Evolutionary conservation across 2,329 filamentous ascomycete species (phyloP).

Genomic region (Pseudocercospora crystallina): DNA sequence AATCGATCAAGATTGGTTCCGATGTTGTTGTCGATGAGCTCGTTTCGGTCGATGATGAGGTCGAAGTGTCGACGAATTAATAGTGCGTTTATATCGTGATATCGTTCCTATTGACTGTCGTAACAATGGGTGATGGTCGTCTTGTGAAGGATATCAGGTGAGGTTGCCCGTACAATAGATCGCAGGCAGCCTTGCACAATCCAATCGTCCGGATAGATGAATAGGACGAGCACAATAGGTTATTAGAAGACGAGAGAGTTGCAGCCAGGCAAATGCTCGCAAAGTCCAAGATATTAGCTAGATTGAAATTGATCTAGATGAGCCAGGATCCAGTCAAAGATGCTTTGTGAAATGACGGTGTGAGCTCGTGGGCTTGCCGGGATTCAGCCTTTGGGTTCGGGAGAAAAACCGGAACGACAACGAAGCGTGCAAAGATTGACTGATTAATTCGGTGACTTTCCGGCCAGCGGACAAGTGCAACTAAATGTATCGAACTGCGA

Average conservation of each 20-base stretch:
- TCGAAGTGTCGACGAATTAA: slow-evolving; percentile 14
- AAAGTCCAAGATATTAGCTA: slow-evolving; percentile 27
- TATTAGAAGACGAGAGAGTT: slow-evolving; percentile 31
- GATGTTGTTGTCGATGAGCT: slow-evolving; percentile 14
- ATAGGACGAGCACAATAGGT: slow-evolving; percentile 28
- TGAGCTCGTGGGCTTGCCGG: slow-evolving; percentile 23
- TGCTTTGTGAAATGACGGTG: slow-evolving; percentile 30
- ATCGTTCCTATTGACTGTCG: slow-evolving; percentile 27
- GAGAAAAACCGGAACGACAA: slow-evolving; percentile 23
- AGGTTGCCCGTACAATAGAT: slow-evolving; percentile 6
- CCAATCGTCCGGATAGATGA: slow-evolving; percentile 10
- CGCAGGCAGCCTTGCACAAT: slow-evolving; percentile 8
- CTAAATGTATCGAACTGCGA: slow-evolving; percentile 22
- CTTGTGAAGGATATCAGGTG: slow-evolving; percentile 8
- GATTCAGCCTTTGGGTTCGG: slow-evolving; percentile 27
- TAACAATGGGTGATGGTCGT: slow-evolving; percentile 29
- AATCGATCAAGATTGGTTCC: slow-evolving; percentile 16
- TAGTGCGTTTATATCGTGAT: slow-evolving; percentile 13
- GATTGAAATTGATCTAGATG: slow-evolving; percentile 25
- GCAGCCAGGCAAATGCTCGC: slow-evolving; percentile 32
- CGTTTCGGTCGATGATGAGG: slow-evolving; percentile 12
- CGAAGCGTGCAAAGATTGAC: slow-evolving; percentile 25
- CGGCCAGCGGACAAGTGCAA: slow-evolving; percentile 36
- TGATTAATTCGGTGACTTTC: slow-evolving; percentile 32
- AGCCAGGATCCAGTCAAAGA: slow-evolving; percentile 24